A percentile compares a stretch with the other conserved stretches of the same genome.
phyloP scores from a whole-genome alignment of 352 stramenopile genomes.

The Phytophthora pseudosyringae region DNA sequence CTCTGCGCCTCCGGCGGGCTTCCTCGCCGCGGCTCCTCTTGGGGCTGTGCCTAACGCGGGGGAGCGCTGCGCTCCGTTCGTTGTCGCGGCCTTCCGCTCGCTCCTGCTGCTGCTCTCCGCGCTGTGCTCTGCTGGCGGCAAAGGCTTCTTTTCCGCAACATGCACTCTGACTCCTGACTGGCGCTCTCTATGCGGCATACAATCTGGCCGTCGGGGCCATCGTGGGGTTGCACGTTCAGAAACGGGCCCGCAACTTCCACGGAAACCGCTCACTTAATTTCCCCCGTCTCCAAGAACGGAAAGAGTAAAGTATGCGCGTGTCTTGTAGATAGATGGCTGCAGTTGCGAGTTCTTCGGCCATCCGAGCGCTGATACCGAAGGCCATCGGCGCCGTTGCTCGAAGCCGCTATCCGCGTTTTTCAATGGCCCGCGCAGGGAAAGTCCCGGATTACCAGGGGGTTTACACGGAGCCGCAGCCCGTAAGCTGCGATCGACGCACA shows the following conservation, averaged over 20 bases:
- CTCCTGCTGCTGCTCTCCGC: conserved; percentile 9
- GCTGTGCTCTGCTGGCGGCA: conserved; percentile 10
- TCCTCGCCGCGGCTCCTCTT: too few species aligned
- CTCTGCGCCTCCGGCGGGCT: too few species aligned
- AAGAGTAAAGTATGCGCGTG: too few species aligned
- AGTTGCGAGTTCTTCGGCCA: conserved; percentile 31
- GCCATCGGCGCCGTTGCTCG: neutral
- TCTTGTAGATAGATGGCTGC: too few species aligned
- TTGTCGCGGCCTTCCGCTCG: conserved; percentile 1
- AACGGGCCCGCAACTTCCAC: conserved; percentile 27
- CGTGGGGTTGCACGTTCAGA: conserved; percentile 28
- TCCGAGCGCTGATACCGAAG: conserved; percentile 13
- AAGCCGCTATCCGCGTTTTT: conserved; percentile 3
- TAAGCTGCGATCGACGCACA: conserved; percentile 9
- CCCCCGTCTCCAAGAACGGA: neutral
- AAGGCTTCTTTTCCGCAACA: conserved; percentile 32
- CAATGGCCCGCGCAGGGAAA: conserved; percentile 1
- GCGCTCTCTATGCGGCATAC: conserved; percentile 36
- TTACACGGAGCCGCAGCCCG: neutral
- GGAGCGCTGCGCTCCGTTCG: neutral
- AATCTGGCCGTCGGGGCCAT: conserved; percentile 23
- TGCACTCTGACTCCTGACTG: conserved; percentile 32
- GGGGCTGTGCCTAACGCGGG: neutral
- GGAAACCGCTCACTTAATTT: conserved; percentile 15
- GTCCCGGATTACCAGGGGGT: conserved; percentile 7